Base-by-base conservation (phyloP, 345 rosid species). In the Brassica juncea region DNA sequence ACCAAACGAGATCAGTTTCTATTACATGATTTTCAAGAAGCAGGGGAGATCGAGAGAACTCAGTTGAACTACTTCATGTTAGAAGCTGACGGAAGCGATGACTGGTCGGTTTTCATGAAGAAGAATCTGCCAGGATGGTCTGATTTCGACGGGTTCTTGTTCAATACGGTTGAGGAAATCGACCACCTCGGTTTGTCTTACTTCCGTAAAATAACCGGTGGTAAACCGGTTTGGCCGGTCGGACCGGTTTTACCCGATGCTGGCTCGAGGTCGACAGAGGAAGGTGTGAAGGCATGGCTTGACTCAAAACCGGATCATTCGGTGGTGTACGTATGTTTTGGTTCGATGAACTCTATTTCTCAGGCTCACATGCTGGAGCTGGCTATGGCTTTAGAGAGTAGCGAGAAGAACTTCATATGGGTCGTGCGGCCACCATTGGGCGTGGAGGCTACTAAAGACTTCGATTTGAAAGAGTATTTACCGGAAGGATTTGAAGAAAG, bases 351-450 rank as follows among this genome's bases (percentile, higher is more conserved):
- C 78, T 82, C 89, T 34, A 86, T 92, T 8, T 76, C 84, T 7
- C 70, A 79, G 14, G 72, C 88, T 0, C 92, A 92, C 5, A 92
- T 89, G 89, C 81, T 81, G 75, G 83, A 90, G 14, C 35, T 92
- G 64, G 95, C 91, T 2, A 72, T 59, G 70, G 95, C 89, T 0
- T 75, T 92, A 76, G 95, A 89, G 76, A 81, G 80, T 0, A 80
- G 89, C 44, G 85, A 86, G 72, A 83, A 77, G 74, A 76, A 86
- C 31, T 92, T 90, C 84, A 85, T 92, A 39, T 90, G 97, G 95
- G 93, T 86, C 0, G 90, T 90, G 57, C 81, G 95, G 83, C 95
- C 97, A 2, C 97, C 95, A 4, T 39, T 84, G 4, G 95, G 89
- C 0, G 84, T 75, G 42, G 92, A 89, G 71, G 82, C 82, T 63